Conservation (phyloP, 176 grass and related monocot species). For the Poa pratensis region DNA sequence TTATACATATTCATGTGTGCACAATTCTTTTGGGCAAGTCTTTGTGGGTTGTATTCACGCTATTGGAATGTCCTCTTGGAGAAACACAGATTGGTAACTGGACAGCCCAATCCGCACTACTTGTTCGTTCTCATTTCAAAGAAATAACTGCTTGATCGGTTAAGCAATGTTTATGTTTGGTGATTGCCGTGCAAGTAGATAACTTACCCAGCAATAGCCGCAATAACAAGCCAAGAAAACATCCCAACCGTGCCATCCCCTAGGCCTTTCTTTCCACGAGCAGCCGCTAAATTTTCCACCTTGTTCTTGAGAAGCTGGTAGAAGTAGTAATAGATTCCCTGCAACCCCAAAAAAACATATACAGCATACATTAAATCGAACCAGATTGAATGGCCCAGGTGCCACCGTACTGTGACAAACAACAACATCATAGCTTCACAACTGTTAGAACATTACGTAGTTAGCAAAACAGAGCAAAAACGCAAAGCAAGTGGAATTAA, state of each 20-base stretch:
- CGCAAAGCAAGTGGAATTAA: conserved; percentile 23
- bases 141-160: background rate
- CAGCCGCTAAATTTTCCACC: conserved; percentile 67
- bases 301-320: conserved; percentile 97
- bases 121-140: conserved; percentile 9
- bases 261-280: conserved; percentile 65
- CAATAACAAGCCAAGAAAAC: conserved; percentile 95
- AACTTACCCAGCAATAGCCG: conserved; percentile 84
- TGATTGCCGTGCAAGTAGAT: background rate
- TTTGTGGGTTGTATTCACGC: conserved; percentile 4
- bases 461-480: background rate
- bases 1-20: background rate
- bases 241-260: conserved; percentile 94
- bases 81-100: background rate
- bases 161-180: background rate
- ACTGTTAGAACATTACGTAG: background rate
- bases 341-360: conserved; percentile 18
- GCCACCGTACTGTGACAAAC: background rate
- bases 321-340: conserved; percentile 99
- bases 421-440: background rate
- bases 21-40: background rate
- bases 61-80: conserved; percentile 6
- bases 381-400: conserved; percentile 22
- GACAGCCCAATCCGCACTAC: background rate
- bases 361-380: background rate